Conservation (phyloP, 176 grass and related monocot genomes). For the maize (Zea mays) region Zm-B73-REFERENCE-NAM-5.0 NC_050096.1:34218001-34218500, state of each 20-base stretch:
- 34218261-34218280: slow-evolving; percentile 14
- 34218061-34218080: slow-evolving; percentile 60
- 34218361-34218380: slow-evolving; percentile 55
- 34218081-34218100: slow-evolving; percentile 10
- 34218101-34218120: background rate
- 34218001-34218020: slow-evolving; percentile 84
- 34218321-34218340: slow-evolving; percentile 54
- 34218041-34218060: slow-evolving; percentile 91
- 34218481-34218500: too few relatives aligned
- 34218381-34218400: slow-evolving; percentile 43
- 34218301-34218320: slow-evolving; percentile 48
- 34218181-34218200: slow-evolving; percentile 53
- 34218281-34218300: slow-evolving; percentile 23
- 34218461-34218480: too few relatives aligned
- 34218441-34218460: too few relatives aligned
- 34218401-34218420: background rate
- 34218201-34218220: slow-evolving; percentile 59
- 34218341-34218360: slow-evolving; percentile 69
- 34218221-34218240: slow-evolving; percentile 43
- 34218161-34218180: slow-evolving; percentile 55
- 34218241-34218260: background rate
- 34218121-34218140: slow-evolving; percentile 49
- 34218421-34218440: background rate
- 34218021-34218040: slow-evolving; percentile 85
- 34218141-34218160: slow-evolving; percentile 57